Conservation (phyloP, 345 rosid genomes). For the Eucalyptus curtisii region DNA sequence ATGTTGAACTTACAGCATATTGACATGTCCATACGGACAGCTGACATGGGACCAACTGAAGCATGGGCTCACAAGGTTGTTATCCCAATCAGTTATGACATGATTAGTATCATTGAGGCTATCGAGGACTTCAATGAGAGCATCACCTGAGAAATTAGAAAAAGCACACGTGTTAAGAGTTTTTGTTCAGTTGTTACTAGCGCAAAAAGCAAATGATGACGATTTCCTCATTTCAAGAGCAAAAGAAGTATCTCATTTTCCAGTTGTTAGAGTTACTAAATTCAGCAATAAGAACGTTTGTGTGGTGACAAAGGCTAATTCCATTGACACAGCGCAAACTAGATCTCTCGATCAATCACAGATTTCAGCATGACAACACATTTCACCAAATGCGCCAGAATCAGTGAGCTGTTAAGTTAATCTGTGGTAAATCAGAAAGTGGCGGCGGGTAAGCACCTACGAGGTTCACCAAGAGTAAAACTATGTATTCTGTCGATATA, state of each 20-base stretch:
- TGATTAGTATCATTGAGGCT: conserved; percentile 45
- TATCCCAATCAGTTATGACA: conserved; percentile 47
- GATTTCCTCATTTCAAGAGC: not conserved
- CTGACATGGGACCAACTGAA: conserved; percentile 75
- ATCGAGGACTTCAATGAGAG: conserved; percentile 40
- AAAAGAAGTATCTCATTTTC: not conserved
- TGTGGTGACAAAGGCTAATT: not conserved
- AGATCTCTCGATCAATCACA: not conserved
- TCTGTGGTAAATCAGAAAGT: not conserved
- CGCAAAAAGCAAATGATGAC: not conserved
- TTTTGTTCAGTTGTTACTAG: not conserved
- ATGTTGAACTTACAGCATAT: conserved; percentile 48
- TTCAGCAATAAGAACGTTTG: not conserved
- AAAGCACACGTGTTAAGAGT: not conserved
- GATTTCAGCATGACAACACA: not conserved
- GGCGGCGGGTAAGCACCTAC: not conserved
- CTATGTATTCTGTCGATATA: not conserved
- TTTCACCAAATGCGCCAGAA: not conserved
- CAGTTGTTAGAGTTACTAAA: not conserved
- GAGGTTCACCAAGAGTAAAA: not conserved
- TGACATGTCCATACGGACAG: conserved; percentile 58
- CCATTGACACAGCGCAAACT: not conserved
- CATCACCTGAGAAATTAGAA: conserved; percentile 18
- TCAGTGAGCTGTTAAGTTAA: not conserved
- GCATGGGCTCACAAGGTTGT: conserved; percentile 72